Evolutionary conservation across 1,139 yeast genomes (phyloP).

Genomic region (Yamadazyma friedrichii): DNA sequence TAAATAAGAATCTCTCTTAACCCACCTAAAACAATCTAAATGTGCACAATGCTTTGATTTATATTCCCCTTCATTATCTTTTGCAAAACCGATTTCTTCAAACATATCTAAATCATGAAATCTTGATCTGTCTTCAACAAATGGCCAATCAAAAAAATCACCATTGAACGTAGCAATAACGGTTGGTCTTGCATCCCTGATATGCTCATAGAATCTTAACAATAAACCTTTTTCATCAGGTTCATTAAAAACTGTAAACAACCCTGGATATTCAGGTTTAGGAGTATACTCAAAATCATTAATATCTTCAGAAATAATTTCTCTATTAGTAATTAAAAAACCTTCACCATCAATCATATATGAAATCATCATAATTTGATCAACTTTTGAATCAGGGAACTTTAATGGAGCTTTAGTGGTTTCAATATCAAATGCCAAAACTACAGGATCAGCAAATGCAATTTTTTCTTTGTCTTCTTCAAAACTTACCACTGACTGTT

Average conservation of each 20-base stretch:
- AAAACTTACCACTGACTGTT: constrained; percentile 54
- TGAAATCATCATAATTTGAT: constrained; percentile 98
- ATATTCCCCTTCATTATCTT: constrained; percentile 88
- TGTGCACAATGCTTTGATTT: constrained; percentile 91
- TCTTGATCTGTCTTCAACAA: constrained; percentile 83
- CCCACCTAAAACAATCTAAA: constrained; percentile 99
- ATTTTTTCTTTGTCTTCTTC: constrained; percentile 70
- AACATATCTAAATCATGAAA: constrained; percentile 86
- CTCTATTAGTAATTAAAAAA: constrained; percentile 87
- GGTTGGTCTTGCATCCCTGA: constrained; percentile 84
- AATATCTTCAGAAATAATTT: constrained; percentile 89
- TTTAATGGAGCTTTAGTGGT: constrained; percentile 96
- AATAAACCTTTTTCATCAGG: constrained; percentile 76
- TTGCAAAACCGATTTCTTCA: constrained; percentile 91
- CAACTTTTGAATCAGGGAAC: constrained; percentile 91
- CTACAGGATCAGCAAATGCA: constrained; percentile 97
- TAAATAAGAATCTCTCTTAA: constrained; percentile 93
- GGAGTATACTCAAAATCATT: constrained; percentile 98
- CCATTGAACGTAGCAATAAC: constrained; percentile 98
- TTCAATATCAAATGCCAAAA: constrained; percentile 95
- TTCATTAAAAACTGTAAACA: constrained; percentile 88
- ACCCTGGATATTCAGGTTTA: constrained; percentile 91
- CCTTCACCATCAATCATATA: constrained; percentile 99
- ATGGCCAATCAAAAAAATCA: constrained; percentile 99
- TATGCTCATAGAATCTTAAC: constrained; percentile 80